Base-by-base conservation (phyloP, 345 rosid genomes). In the Lepidium africanum region DNA sequence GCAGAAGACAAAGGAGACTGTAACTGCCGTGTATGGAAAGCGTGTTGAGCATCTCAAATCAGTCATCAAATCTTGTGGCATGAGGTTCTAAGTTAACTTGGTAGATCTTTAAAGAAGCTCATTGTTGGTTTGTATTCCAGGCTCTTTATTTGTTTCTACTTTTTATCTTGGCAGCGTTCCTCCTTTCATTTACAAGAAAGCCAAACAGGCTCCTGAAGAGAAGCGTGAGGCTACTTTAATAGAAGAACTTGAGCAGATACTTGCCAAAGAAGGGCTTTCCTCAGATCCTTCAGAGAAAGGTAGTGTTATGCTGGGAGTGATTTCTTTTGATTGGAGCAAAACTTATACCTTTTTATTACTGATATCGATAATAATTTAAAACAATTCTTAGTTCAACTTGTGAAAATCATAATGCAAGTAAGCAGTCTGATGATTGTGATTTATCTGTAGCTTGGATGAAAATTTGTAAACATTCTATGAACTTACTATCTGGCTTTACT, bases 201-300 rank as follows among this genome's bases (percentile, higher is more conserved):
- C 82, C 67, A 91, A 89, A 80, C 92, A 88, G 78, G 92, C 66
- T 13, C 81, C 93, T 57, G 97, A 91, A 82, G 83, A 80, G 61
- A 85, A 91, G 60, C 91, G 93, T 0, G 97, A 94, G 80, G 80
- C 87, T 50, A 79, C 76, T 70, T 76, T 94, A 48, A 80, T 91
- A 63, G 84, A 84, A 81, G 99, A 91, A 75, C 88, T 91, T 32
- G 84, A 89, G 78, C 85, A 81, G 62, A 84, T 94, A 58, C 97
- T 94, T 73, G 80, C 93, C 59, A 94, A 69, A 81, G 96, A 94
- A 84, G 95, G 95, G 49, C 71, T 91, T 77, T 91, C 97, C 15
- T 74, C 90, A 59, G 78, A 84, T 56, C 96, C 99, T 62, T 76
- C 93, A 13, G 95, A 89, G 73, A 89, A 87, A 80, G 97, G 97